These are phyloP conservation scores for Leonotis leonurus DNA, from an alignment of 257 asterid species.

Conservation along the genomic window DNA sequence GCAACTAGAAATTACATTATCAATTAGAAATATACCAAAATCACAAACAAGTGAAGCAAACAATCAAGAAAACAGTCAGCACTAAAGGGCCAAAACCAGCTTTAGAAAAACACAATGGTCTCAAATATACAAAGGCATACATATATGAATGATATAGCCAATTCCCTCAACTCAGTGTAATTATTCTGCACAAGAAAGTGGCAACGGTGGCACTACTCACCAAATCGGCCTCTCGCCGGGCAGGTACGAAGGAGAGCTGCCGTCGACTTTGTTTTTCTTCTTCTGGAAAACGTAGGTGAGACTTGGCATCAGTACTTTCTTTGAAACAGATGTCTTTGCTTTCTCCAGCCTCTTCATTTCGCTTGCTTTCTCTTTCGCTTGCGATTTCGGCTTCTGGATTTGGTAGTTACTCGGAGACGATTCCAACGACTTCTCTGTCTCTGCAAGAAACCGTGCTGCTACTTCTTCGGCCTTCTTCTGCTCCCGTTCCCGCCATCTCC, in stretches of 20 bases:
- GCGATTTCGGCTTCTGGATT: constrained; percentile 32
- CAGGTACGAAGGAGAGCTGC: constrained; percentile 64
- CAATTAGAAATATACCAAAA: no score
- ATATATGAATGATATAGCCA: no score
- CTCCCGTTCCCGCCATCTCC: constrained; percentile 80
- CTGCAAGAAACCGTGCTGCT: constrained; percentile 64
- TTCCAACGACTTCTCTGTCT: constrained; percentile 38
- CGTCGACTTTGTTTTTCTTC: constrained; percentile 62
- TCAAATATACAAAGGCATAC: constrained; percentile 18
- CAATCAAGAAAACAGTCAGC: no score
- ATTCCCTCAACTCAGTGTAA: no score
- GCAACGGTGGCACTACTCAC: constrained; percentile 27
- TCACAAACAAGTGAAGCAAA: no score
- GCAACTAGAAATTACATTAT: no score
- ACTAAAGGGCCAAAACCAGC: no score
- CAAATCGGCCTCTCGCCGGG: constrained; percentile 65
- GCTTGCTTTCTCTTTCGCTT: constrained; percentile 23
- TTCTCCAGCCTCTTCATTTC: constrained; percentile 42
- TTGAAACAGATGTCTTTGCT: constrained; percentile 43
- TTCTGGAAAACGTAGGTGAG: constrained; percentile 49
- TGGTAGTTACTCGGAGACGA: constrained; percentile 37
- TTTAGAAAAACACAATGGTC: no score
- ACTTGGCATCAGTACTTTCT: constrained; percentile 57
- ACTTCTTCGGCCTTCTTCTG: constrained; percentile 72
- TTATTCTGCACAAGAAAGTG: background rate